Evolutionary conservation across 2,329 filamentous ascomycete genomes (phyloP).

Genomic region (Nigrospora oryzae): DNA sequence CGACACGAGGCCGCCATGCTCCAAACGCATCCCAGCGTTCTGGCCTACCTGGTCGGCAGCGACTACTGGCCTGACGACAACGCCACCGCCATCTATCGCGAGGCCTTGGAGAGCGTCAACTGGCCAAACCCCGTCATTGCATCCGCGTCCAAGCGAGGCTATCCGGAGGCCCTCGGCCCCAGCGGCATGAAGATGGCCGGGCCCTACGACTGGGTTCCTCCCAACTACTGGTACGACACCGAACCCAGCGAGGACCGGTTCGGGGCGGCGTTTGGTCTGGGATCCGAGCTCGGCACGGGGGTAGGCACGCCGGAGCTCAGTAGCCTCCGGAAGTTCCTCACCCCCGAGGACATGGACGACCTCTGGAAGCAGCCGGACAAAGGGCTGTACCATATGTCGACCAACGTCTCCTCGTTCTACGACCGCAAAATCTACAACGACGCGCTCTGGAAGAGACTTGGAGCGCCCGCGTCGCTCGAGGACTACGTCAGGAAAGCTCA

Average conservation of each 20-base stretch:
- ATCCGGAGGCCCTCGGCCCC: conserved; percentile 39
- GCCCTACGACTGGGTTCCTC: conserved; percentile 59
- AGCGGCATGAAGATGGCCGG: conserved; percentile 60
- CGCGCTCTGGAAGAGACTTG: conserved; percentile 43
- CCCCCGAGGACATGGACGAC: conserved; percentile 37
- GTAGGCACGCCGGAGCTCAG: conserved; percentile 52
- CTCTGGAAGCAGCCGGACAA: conserved; percentile 47
- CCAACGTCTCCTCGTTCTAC: conserved; percentile 44
- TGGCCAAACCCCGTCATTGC: conserved; percentile 51
- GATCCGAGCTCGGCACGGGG: conserved; percentile 52
- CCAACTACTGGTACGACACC: conserved; percentile 53
- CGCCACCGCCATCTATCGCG: conserved; percentile 43
- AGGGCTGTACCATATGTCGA: conserved; percentile 52
- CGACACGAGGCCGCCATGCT: conserved; percentile 51
- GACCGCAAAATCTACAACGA: conserved; percentile 49
- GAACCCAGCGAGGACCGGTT: conserved; percentile 27
- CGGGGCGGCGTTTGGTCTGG: conserved; percentile 55
- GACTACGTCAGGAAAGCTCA: conserved; percentile 54
- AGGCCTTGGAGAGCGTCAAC: conserved; percentile 37
- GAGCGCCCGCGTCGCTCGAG: conserved; percentile 37
- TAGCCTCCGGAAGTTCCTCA: conserved; percentile 46
- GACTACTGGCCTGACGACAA: conserved; percentile 55
- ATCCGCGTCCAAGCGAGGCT: conserved; percentile 47
- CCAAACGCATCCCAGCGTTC: conserved; percentile 49
- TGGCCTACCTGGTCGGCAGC: conserved; percentile 51